Evolutionary conservation across 2,329 filamentous ascomycete species (phyloP), one percentile per base, ranked within the genome.

Genomic region (Nectriaceae sp.): DNA sequence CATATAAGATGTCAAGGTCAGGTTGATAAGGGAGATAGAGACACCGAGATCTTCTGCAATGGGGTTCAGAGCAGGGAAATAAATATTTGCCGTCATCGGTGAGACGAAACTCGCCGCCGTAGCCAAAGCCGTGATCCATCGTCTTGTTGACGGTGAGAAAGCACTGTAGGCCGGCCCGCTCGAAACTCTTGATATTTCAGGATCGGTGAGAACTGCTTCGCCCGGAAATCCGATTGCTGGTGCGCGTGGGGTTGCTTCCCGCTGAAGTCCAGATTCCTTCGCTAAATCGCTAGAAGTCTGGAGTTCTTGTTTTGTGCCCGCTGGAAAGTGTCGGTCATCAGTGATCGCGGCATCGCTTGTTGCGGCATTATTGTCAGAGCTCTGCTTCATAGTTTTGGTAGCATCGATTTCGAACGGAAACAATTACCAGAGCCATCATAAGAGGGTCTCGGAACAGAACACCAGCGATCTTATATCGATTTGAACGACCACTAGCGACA

Each of bases 1-100:
- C 79, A 84, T 82, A 61, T 82, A 85, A 1, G 81, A 82, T 3
- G 82, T 85, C 35, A 81, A 61, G 6, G 75, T 75, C 43, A 80
- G 60, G 58, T 79, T 79, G 55, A 79, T 65, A 26, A 75, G 62
- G 8, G 65, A 62, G 8, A 68, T 55, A 10, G 67, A 67, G 37
- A 76, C 72, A 16, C 62, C 48, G 2, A 76, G 60, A 45, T 74
- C 71, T 11, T 63, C 46, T 11, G 74, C 64, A 21, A 77, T 65
- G 8, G 69, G 62, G 24, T 68, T 68, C 21, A 75, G 55, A 3
- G 71, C 72, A 2, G 74, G 74, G 42, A 74, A 73, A 58, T 76
- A 83, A 40, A 85, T 79, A 56, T 83, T 84, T 50, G 80, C 82
- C 1, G 79, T 81, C 65, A 82, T 75, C 3, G 80, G 80, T 5